Evolutionary conservation across 345 rosid species (phyloP).

Genomic region (Gynandropsis gynandra): DNA sequence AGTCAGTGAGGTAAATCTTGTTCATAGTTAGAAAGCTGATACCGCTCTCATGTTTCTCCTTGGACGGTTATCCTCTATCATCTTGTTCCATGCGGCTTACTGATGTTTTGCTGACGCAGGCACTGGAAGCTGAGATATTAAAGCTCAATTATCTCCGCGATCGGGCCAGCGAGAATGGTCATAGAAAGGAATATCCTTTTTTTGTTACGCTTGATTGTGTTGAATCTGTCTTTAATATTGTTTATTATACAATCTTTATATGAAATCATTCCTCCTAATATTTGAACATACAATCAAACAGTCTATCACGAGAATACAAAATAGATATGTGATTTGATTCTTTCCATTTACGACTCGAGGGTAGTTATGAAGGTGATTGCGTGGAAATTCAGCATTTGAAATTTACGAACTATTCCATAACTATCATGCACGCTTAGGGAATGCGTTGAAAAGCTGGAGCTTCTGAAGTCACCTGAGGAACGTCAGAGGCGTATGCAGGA

Average conservation of each 20-base stretch:
- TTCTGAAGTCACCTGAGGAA: constrained; percentile 62
- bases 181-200: constrained; percentile 80
- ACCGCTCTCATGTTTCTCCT: constrained; percentile 13
- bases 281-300: not conserved
- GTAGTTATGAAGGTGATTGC: constrained; percentile 11
- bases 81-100: constrained; percentile 11
- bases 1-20: constrained; percentile 51
- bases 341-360: constrained; percentile 14
- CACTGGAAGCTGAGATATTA: constrained; percentile 59
- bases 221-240: constrained; percentile 4
- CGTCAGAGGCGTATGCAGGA: constrained; percentile 57
- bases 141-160: constrained; percentile 67
- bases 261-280: constrained; percentile 7
- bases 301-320: constrained; percentile 9
- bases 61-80: constrained; percentile 1
- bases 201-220: constrained; percentile 14
- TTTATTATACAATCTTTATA: constrained; percentile 1
- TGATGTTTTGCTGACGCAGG: constrained; percentile 32
- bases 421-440: constrained; percentile 71
- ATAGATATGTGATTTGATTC: constrained; percentile 5
- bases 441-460: constrained; percentile 70
- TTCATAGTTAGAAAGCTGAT: not conserved
- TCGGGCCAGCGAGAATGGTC: constrained; percentile 84
- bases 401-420: constrained; percentile 41
- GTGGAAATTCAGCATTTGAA: constrained; percentile 7